Conservation (phyloP, 257 asterid species). For the Ehretia macrophylla region DNA sequence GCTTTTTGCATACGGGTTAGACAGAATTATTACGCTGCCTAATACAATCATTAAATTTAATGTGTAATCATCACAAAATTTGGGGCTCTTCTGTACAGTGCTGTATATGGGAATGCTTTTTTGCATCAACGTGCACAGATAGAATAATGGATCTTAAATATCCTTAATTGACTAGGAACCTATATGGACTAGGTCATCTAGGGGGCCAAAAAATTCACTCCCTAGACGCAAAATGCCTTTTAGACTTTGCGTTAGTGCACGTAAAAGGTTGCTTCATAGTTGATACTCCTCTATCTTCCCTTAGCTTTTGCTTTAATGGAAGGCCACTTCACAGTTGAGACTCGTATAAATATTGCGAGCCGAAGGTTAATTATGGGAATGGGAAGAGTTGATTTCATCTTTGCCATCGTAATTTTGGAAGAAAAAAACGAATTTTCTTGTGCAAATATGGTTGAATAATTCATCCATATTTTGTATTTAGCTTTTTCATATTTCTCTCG, state of each 20-base stretch:
- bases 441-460: too few species aligned
- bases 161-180: neutral
- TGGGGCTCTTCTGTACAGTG: neutral
- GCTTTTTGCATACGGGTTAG: neutral
- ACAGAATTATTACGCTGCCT: neutral
- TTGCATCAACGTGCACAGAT: conserved; percentile 16
- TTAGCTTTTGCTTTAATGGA: neutral
- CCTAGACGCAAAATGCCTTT: conserved; percentile 17
- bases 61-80: conserved; percentile 3
- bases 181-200: neutral
- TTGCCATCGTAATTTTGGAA: too few species aligned
- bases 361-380: too few species aligned
- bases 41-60: neutral
- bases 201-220: conserved; percentile 12
- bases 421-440: too few species aligned
- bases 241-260: conserved; percentile 12
- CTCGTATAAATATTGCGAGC: neutral
- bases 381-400: too few species aligned
- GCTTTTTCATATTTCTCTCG: too few species aligned
- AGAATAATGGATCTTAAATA: conserved; percentile 15
- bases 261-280: neutral
- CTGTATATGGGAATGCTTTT: conserved; percentile 4
- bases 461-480: too few species aligned
- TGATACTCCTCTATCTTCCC: neutral
- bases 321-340: neutral